Evolutionary conservation across 2,329 filamentous ascomycete species (phyloP), one percentile per base, ranked within the genome.

Genomic region (Didymella arachidicola): DNA sequence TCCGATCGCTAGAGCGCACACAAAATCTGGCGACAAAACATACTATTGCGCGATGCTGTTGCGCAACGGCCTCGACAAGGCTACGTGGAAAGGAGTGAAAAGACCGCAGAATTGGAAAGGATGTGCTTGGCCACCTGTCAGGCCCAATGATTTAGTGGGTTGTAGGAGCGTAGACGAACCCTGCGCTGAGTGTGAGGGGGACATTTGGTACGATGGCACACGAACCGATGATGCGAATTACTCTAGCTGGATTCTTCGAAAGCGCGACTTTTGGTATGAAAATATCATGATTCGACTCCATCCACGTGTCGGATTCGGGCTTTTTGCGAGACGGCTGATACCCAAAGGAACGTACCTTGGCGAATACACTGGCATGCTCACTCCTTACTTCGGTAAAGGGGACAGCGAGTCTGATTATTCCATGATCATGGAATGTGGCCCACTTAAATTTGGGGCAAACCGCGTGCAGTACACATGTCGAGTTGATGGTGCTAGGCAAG

Each of bases 401-500:
- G 42, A 10, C 16, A 44, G 26, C 42, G 22, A 22, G 22, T 22
- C 22, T 22, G 22, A 22, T 22, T 22, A 22, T 22, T 22, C 2
- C 22, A 22, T 22, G 22, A 22, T 22, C 22, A n/a, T 27, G 7
- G n/a, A 51, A 25, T 26, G 10, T 26, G 25, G 42, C 7, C 16
- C 32, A 36, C 32, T 22, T 3, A 22, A 22, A 22, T 22, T 22
- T 22, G 22, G 22, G 22, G 2, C 22, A 22, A 22, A 22, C 22
- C 22, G 22, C 22, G 22, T 22, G n/a, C 43, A 45, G n/a, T n/a
- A 7, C 19, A 22, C 16, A 14, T 54, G 45, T 36, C 34, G 46
- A 39, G 19, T 59, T 7, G 41, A 51, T 4, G 45, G 16, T 5
- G 50, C 45, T 19, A 45, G n/a, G 19, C 42, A 50, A n/a, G 46